Percentiles rank a stretch among this genome's conserved stretches.
These are phyloP conservation scores for Kurtzmaniella quercitrusa DNA, from an alignment of 1,139 yeast species.

Conservation along the genomic window DNA sequence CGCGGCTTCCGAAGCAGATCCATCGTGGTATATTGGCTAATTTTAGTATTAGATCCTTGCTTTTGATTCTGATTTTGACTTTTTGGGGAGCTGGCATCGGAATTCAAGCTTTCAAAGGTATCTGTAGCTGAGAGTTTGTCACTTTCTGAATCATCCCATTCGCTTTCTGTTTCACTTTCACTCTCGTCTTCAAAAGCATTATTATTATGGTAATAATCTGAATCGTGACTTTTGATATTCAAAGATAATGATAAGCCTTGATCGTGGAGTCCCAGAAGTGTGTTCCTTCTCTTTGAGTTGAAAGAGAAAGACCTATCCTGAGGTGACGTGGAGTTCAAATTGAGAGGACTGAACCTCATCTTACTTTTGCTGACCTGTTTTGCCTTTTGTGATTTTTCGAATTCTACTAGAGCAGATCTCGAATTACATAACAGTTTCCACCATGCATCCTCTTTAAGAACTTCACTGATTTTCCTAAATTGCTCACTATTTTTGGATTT, in stretches of 20 bases:
- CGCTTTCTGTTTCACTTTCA: constrained; percentile 20
- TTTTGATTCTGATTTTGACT: not conserved
- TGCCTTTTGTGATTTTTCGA: constrained; percentile 24
- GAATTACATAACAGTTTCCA: constrained; percentile 65
- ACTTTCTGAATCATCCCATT: constrained; percentile 8
- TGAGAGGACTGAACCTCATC: constrained; percentile 20
- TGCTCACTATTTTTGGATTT: constrained; percentile 24
- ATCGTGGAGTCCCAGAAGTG: constrained; percentile 58
- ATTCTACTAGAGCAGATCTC: constrained; percentile 39
- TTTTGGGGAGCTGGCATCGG: not conserved
- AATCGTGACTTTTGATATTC: constrained; percentile 59
- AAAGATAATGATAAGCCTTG: constrained; percentile 65
- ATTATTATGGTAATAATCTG: constrained; percentile 22
- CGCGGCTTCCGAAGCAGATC: constrained; percentile 1
- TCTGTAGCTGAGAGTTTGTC: constrained; percentile 4
- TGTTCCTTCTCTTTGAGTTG: constrained; percentile 35
- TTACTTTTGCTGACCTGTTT: constrained; percentile 7
- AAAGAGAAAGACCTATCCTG: constrained; percentile 8
- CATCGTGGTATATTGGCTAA: not conserved
- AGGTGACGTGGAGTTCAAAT: constrained; percentile 13
- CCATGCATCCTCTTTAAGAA: constrained; percentile 44
- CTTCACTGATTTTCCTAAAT: constrained; percentile 29
- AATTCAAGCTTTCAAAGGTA: not conserved
- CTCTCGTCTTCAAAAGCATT: constrained; percentile 24
- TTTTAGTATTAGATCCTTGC: not conserved